These are phyloP conservation scores for Starmerella floricola DNA, from an alignment of 805 yeast genomes.

Conservation along the genomic window DNA sequence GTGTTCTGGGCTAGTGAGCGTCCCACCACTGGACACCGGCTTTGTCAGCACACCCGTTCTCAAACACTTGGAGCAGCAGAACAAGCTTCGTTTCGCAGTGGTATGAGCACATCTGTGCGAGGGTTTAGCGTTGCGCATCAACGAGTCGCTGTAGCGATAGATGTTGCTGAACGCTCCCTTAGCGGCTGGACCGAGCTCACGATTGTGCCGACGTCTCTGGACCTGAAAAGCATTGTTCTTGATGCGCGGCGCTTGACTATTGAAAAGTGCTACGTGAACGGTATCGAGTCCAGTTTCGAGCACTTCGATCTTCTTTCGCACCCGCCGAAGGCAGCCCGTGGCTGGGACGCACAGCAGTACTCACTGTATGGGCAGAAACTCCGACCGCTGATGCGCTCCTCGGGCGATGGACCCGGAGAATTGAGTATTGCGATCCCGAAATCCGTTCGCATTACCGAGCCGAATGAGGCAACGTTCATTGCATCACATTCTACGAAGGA, in stretches of 20 bases:
- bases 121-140: slow-evolving; percentile 71
- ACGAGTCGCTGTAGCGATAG: slow-evolving; percentile 66
- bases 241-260: slow-evolving; percentile 64
- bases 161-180: slow-evolving; percentile 46
- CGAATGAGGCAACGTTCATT: slow-evolving; percentile 33
- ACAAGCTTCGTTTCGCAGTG: no score
- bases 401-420: slow-evolving; percentile 44
- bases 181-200: slow-evolving; percentile 74
- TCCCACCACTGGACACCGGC: background rate
- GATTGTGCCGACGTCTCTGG: slow-evolving; percentile 53
- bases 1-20: no score
- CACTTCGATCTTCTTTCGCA: slow-evolving; percentile 44
- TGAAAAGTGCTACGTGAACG: slow-evolving; percentile 51
- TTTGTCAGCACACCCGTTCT: slow-evolving; percentile 8
- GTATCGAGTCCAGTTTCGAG: slow-evolving; percentile 42
- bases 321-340: slow-evolving; percentile 24
- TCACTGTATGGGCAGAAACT: slow-evolving; percentile 19
- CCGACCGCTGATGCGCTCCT: slow-evolving; percentile 19
- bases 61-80: no score
- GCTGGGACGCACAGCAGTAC: slow-evolving; percentile 24
- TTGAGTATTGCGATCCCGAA: slow-evolving; percentile 54
- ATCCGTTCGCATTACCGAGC: slow-evolving; percentile 46
- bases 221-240: slow-evolving; percentile 47
- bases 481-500: slow-evolving; percentile 26
- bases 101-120: slow-evolving; percentile 16